Evolutionary conservation across 768 basidiomycete species (phyloP), one percentile per base, ranked within the genome.

Genomic region (Dictyophora rubrovolvata): DNA sequence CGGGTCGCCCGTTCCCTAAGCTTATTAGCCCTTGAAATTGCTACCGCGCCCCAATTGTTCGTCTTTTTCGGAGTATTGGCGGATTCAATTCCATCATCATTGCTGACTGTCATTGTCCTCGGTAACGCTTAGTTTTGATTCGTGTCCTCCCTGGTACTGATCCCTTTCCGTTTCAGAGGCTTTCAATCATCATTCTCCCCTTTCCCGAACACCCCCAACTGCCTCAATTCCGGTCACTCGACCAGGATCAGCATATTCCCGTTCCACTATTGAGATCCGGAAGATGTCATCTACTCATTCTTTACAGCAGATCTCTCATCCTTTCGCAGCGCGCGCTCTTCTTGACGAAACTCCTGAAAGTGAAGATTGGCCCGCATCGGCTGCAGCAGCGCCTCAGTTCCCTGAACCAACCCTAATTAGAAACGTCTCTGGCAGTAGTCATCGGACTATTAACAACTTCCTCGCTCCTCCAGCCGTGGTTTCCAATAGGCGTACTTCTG

Each of bases 1-100:
- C 64, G 69, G 18, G 63, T 76, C 21, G 60, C 69, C 17, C 68
- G 72, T 50, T 69, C 71, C 3, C 17, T 70, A n/a, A 72, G 76
- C 35, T 70, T 80, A n/a, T 50, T 79, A 28, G 48, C 77, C 9
- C 67, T 78, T 1, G 77, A 79, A 37, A 56, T 77, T 16, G 58
- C 77, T n/a, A 73, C 71, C 1, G 56, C 76, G 36, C 73, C 72
- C 2, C 75, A 77, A 23, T 65, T 67, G 42, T 68, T 70, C 14
- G 65, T 67, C 5, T 60, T 62, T 42, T 73, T 74, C n/a, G 71
- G 69, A 50, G 59, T 72, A 9, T 49, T 77, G 5, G 74, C 68
- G 0, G 72, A 77, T 36, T 75, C 74, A 50, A 61, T 79, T 17
- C 75, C 77, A 0, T 75, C 73, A 60, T 71, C 73, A 57, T 61